Percentiles rank a stretch among this genome's conserved stretches.
Evolutionary conservation across 2,329 filamentous ascomycete genomes (phyloP).

Genomic region (Botryotinia globosa): DNA sequence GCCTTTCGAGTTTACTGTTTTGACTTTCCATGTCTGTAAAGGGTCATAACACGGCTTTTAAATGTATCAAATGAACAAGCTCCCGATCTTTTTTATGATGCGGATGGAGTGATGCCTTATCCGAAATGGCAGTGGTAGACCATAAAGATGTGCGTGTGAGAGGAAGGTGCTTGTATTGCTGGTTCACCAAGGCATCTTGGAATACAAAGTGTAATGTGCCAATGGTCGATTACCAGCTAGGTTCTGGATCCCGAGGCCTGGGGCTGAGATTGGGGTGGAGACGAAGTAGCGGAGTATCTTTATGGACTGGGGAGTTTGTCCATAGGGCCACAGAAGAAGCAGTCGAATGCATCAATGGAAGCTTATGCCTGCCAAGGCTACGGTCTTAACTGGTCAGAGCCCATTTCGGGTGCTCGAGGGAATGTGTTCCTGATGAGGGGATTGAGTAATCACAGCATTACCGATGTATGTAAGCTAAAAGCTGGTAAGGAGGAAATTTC

Average conservation of each 20-base stretch:
- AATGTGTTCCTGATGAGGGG: slow-evolving; percentile 1
- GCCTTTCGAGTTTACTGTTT: slow-evolving; percentile 13
- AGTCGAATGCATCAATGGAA: slow-evolving; percentile 18
- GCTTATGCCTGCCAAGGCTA: slow-evolving; percentile 18
- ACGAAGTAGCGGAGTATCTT: slow-evolving; percentile 16
- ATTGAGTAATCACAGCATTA: slow-evolving; percentile 11
- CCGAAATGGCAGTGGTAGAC: slow-evolving; percentile 34
- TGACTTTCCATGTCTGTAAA: slow-evolving; percentile 17
- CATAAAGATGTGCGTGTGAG: slow-evolving; percentile 27
- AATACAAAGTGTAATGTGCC: slow-evolving; percentile 19
- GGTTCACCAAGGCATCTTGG: slow-evolving; percentile 19
- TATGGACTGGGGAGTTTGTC: slow-evolving; percentile 4
- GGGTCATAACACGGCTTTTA: slow-evolving; percentile 4
- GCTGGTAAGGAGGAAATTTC: background rate
- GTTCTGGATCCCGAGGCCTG: slow-evolving; percentile 27
- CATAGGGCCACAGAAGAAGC: slow-evolving; percentile 18
- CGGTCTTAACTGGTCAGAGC: slow-evolving; percentile 4
- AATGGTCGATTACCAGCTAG: slow-evolving; percentile 27
- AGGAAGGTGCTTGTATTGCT: slow-evolving; percentile 23
- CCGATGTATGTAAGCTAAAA: background rate
- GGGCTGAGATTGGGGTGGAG: slow-evolving; percentile 25
- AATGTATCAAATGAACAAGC: background rate
- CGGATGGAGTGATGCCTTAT: slow-evolving; percentile 22
- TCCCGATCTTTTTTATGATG: background rate
- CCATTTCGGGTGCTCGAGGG: background rate